Evolutionary conservation across 257 asterid species (phyloP).

Genomic region (Jaltomata sinuosa): DNA sequence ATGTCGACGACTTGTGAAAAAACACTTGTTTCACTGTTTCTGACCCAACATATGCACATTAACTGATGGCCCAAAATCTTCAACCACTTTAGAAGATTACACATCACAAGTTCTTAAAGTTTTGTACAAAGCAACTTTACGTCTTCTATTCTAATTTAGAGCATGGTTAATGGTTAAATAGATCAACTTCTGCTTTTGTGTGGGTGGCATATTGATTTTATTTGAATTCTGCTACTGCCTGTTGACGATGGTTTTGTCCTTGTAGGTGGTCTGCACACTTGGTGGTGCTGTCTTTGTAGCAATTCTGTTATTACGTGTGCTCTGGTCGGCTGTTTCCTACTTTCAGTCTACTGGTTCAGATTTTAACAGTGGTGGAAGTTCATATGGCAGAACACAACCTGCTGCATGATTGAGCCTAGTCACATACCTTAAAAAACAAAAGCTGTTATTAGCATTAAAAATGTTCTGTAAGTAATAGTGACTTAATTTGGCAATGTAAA

Average conservation of each 20-base stretch:
- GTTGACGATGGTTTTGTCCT: background rate
- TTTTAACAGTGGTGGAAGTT: constrained; percentile 7
- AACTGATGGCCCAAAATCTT: background rate
- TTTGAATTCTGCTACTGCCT: background rate
- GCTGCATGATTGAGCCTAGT: background rate
- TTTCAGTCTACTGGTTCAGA: constrained; percentile 11
- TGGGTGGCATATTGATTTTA: background rate
- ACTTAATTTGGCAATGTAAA: background rate
- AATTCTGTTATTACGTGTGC: constrained; percentile 23
- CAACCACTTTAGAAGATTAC: background rate
- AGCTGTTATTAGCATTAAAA: background rate
- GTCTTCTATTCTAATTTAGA: background rate
- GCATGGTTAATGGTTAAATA: background rate
- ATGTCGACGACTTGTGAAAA: background rate
- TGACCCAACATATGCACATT: background rate
- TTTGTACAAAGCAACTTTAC: background rate
- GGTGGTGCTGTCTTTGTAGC: constrained; percentile 31
- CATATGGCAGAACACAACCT: constrained; percentile 19
- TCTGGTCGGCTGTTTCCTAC: constrained; percentile 21
- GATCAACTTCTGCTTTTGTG: background rate
- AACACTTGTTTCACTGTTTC: background rate
- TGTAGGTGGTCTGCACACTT: constrained; percentile 29
- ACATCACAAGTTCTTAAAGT: background rate
- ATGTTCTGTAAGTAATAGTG: background rate
- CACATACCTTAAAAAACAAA: background rate